Evolutionary conservation across 345 rosid genomes (phyloP).

Genomic region (Gossypium turneri): DNA sequence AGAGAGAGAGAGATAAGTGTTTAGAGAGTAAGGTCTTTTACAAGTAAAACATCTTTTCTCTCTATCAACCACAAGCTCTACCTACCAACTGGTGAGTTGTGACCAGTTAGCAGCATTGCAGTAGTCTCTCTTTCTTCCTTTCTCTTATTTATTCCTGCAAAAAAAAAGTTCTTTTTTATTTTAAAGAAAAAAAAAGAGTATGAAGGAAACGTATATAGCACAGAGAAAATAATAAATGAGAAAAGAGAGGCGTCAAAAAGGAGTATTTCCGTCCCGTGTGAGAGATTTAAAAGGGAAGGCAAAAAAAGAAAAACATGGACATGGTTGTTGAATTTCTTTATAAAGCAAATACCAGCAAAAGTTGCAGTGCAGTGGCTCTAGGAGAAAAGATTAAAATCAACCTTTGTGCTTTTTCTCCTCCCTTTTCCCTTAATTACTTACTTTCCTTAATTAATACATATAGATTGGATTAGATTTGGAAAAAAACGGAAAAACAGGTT

Average conservation of each 20-base stretch:
- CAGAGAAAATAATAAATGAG: constrained; percentile 10
- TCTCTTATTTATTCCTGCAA: constrained; percentile 43
- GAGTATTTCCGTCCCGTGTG: constrained; percentile 37
- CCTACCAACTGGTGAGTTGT: constrained; percentile 34
- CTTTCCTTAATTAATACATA: too few relatives aligned
- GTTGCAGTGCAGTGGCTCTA: constrained; percentile 14
- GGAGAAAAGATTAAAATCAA: background rate
- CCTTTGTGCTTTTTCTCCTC: background rate
- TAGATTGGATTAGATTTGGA: background rate
- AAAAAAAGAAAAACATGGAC: constrained; percentile 6
- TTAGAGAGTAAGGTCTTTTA: constrained; percentile 17
- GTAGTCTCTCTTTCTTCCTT: constrained; percentile 9
- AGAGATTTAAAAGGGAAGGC: constrained; percentile 30
- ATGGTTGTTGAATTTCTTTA: constrained; percentile 40
- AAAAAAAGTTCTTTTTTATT: background rate
- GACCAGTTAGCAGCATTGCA: constrained; percentile 27
- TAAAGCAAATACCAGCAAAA: constrained; percentile 23
- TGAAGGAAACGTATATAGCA: background rate
- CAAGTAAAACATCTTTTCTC: constrained; percentile 47
- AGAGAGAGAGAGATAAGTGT: constrained; percentile 12
- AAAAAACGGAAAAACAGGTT: background rate
- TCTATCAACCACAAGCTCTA: constrained; percentile 39
- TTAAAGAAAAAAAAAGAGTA: background rate
- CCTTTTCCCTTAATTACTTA: background rate
- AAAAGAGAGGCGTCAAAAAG: constrained; percentile 24